phyloP scores from a whole-genome alignment of 2,329 filamentous ascomycete genomes.

The Neospermospora avenae region DNA sequence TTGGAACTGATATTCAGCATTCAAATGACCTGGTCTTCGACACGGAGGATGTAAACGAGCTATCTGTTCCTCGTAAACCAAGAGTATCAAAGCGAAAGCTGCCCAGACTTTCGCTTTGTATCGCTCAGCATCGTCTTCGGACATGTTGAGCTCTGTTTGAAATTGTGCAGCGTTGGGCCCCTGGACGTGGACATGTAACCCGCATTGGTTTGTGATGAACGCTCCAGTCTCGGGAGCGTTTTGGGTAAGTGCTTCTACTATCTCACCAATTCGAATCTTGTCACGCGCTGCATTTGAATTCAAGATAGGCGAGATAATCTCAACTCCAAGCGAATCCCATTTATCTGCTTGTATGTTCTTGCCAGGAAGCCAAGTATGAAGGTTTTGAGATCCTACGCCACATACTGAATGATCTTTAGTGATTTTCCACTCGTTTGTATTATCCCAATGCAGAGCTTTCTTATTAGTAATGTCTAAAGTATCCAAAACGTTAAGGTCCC shows the following conservation, averaged over 20 bases:
- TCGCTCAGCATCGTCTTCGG: neutral
- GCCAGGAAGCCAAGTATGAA: slow-evolving; percentile 22
- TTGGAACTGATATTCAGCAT: slow-evolving; percentile 9
- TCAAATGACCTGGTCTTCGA: slow-evolving; percentile 21
- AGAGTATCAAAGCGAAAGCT: slow-evolving; percentile 24
- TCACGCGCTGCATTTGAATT: slow-evolving; percentile 1
- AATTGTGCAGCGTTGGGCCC: slow-evolving; percentile 14
- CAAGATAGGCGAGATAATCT: slow-evolving; percentile 25
- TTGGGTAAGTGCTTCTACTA: slow-evolving; percentile 12
- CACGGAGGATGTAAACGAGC: slow-evolving; percentile 25
- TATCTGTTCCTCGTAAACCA: slow-evolving; percentile 31
- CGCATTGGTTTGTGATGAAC: slow-evolving; percentile 31
- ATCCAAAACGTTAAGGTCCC: neutral
- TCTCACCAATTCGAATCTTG: slow-evolving; percentile 14
- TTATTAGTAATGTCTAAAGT: slow-evolving; percentile 7
- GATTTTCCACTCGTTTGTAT: slow-evolving; percentile 15
- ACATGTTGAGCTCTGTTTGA: slow-evolving; percentile 13
- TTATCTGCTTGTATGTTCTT: neutral
- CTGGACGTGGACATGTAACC: slow-evolving; percentile 28
- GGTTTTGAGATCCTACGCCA: slow-evolving; percentile 25
- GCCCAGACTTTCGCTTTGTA: neutral
- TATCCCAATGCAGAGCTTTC: slow-evolving; percentile 14
- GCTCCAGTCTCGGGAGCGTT: slow-evolving; percentile 10
- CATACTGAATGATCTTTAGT: slow-evolving; percentile 22
- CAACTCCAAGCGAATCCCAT: slow-evolving; percentile 30